Base-by-base conservation (phyloP, 2,329 filamentous ascomycete species). In the Fusarium sp. region DNA sequence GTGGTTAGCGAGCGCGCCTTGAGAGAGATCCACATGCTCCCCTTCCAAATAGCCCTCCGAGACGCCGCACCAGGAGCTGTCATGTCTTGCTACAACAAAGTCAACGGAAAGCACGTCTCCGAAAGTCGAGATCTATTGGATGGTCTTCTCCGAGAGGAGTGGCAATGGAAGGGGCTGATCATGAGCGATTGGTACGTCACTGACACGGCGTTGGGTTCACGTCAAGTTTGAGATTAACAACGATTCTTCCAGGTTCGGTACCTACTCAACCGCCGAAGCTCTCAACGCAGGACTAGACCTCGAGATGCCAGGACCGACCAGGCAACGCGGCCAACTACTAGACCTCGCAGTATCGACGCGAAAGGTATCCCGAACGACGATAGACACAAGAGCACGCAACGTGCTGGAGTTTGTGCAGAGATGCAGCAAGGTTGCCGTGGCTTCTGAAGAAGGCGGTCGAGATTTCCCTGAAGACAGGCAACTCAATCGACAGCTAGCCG, bases 41-140 rank as follows among this genome's bases (percentile, higher is more conserved):
- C 85, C 0, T 86, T 86, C 68, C 81, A 86, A 69, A 80, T 86
- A 31, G 83, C 83, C 4, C 73, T 84, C 13, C 80, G 80, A 57
- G 76, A 84, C 33, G 80, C 79, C 3, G 78, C 80, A 35, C 84
- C 84, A 1, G 80, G 81, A 29, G 81, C 80, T n/a, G 77, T 85
- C 64, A 86, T 86, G 85, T 83, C 84, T 5, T 80, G 82, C 13
- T 86, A 86, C 67, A 85, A 84, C 57, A 83, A 81, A 41, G 80
- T 86, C 31, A 86, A 86, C 65, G 84, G 84, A 14, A 73, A 77
- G 24, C 84, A 86, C 68, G 61, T 64, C 10, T 68, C 66, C 4
- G 61, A 68, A 31, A 68, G 22, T 16, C 35, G 13, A 2, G 22
- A 58, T 5, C 16, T 68, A 0, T 80, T 81, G 16, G 82, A 81